phyloP scores from a whole-genome alignment of 225 moss, liverwort and hornwort genomes.

The Polytrichum commune region DNA sequence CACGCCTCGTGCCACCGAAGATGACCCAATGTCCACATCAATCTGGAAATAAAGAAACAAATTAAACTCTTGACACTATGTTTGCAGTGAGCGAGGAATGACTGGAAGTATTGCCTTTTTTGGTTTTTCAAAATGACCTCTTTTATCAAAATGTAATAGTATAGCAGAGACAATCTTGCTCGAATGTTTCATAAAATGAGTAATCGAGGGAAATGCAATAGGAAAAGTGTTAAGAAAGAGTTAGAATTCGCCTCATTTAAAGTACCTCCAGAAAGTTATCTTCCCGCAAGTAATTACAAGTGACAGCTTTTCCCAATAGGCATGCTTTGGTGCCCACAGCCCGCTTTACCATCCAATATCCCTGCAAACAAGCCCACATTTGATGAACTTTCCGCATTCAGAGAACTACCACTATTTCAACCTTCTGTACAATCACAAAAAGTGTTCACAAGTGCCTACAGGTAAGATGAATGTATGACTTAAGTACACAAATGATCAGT shows the following conservation, averaged over 20 bases:
- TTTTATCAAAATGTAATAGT: background rate
- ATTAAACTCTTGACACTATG: background rate
- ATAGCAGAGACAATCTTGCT: background rate
- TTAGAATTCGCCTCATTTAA: background rate
- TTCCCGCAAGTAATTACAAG: slow-evolving; percentile 61
- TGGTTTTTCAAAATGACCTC: too few species aligned
- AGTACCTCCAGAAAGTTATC: slow-evolving; percentile 73
- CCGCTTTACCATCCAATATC: slow-evolving; percentile 82
- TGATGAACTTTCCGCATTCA: too few species aligned
- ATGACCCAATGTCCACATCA: slow-evolving; percentile 81
- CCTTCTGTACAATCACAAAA: too few species aligned
- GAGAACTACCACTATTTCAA: too few species aligned
- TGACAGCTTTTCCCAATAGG: slow-evolving; percentile 72
- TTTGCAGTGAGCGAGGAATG: background rate
- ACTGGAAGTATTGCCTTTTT: too few species aligned
- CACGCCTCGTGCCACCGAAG: slow-evolving; percentile 77
- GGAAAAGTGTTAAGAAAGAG: too few species aligned
- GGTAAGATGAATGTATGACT: too few species aligned
- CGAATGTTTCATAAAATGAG: too few species aligned
- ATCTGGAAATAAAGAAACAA: slow-evolving; percentile 37
- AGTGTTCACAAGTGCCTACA: too few species aligned
- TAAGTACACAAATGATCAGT: too few species aligned
- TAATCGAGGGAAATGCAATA: too few species aligned
- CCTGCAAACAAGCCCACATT: slow-evolving; percentile 29
- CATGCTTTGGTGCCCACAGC: slow-evolving; percentile 88